Conservation (phyloP, 1,284 basidiomycete species). For the Sanghuangporus sanghuang region DNA sequence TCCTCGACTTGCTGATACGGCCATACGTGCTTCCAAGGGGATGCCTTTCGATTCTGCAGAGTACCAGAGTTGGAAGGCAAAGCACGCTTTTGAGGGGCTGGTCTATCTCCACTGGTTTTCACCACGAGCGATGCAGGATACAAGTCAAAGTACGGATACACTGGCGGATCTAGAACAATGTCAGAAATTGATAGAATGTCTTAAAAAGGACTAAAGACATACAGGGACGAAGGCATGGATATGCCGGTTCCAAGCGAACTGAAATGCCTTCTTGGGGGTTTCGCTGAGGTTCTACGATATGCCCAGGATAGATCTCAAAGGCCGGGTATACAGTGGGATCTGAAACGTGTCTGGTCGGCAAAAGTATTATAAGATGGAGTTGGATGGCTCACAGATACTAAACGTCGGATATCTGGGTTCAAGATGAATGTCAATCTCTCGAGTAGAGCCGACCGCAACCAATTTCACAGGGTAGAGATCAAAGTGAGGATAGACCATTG, state of each 20-base stretch:
- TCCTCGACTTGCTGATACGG: background rate
- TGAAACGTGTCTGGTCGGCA: slow-evolving; percentile 2
- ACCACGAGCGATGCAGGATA: slow-evolving; percentile 16
- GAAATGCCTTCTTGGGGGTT: background rate
- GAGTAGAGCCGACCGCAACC: background rate
- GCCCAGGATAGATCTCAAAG: slow-evolving; percentile 25
- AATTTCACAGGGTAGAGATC: slow-evolving; percentile 24
- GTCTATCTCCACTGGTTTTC: background rate
- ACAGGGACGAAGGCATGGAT: slow-evolving; percentile 13
- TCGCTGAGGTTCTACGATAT: slow-evolving; percentile 4
- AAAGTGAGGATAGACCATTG: slow-evolving; percentile 24
- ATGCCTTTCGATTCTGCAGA: background rate
- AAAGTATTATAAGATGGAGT: background rate
- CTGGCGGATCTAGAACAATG: background rate
- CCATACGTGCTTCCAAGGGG: slow-evolving; percentile 23
- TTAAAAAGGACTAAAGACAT: background rate
- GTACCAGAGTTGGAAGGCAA: background rate
- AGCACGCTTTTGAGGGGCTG: background rate
- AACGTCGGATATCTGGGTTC: slow-evolving; percentile 2
- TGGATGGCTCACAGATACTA: background rate
- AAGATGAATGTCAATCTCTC: background rate
- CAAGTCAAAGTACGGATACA: slow-evolving; percentile 22
- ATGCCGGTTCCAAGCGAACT: slow-evolving; percentile 1
- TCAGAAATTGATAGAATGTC: background rate
- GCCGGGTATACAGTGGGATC: slow-evolving; percentile 25